These are phyloP conservation scores for Penicillium verrucosum DNA, from an alignment of 2,329 filamentous ascomycete genomes.

Conservation along the genomic window DNA sequence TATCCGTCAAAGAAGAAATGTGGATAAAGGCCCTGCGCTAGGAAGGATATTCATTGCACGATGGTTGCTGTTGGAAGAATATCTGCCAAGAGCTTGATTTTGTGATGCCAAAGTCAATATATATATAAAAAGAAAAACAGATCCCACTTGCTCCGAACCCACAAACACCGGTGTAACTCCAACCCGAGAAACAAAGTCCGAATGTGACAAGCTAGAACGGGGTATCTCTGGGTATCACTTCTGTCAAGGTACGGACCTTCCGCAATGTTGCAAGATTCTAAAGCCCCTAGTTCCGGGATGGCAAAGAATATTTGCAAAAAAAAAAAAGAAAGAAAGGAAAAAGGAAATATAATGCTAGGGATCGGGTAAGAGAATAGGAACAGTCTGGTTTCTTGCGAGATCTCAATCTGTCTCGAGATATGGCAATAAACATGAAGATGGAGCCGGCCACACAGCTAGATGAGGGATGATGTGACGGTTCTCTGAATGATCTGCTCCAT, in stretches of 20 bases:
- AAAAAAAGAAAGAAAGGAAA: background rate
- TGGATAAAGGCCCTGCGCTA: background rate
- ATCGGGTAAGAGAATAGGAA: background rate
- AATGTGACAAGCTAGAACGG: background rate
- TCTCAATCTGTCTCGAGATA: conserved; percentile 5
- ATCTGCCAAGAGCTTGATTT: background rate
- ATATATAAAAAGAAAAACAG: background rate
- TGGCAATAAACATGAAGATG: background rate
- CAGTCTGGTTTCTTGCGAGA: background rate
- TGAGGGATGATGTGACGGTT: background rate
- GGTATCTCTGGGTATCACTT: background rate
- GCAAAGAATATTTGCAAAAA: background rate
- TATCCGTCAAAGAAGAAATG: background rate
- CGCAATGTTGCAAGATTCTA: background rate
- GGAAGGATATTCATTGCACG: background rate
- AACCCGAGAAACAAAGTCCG: background rate
- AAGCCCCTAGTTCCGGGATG: background rate
- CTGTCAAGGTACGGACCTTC: background rate
- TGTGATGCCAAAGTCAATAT: background rate
- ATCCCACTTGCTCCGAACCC: background rate
- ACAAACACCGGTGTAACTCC: background rate
- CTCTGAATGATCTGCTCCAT: background rate
- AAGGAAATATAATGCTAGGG: background rate
- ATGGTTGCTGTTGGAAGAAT: background rate
- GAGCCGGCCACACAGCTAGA: background rate